Base-by-base conservation (phyloP, 768 basidiomycete species). In the Hericium coralloides region DNA sequence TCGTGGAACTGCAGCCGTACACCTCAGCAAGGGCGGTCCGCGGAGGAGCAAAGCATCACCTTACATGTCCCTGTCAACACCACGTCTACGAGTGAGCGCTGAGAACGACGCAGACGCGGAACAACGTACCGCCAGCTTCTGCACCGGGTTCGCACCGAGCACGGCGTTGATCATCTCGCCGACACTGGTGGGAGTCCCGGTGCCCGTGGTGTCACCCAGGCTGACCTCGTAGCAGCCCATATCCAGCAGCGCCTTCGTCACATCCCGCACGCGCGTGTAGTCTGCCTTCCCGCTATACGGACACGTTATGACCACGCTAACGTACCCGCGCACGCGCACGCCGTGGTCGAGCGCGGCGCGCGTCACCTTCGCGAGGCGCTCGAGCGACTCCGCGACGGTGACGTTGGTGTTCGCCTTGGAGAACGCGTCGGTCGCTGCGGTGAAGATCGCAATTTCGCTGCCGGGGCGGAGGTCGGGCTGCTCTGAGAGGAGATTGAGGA, bases 221-320 rank as follows among this genome's bases (percentile, higher is more conserved):
- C 89, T 89, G 52, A 95, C 82, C 69, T 98, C 90, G 68, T 95
- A 95, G 67, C 92, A 95, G 0, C 95, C 95, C 89, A 97, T 94
- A 58, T 91, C 84, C 4, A 83, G 58, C 38, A 98, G 68, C 60
- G 80, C 83, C 60, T 79, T 79, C 0, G 90, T 74, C 22, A 95
- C 81, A 39, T 86, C 81, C 52, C 82, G 76, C 8, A 93, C 92
- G 17, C 70, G 70, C 49, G 70, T 69, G 15, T 81, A 81, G 60
- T 85, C 84, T 20, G 89, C 85, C 18, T 73, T 72, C 2, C 95
- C 95, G n/a, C 87, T 80, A 68, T 87, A 97, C 4, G 95, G 95
- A 63, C 93, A 95, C 12, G 80, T 77, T 55, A 92, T 82, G 39
- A 85, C 84, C 5, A 89, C 87, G 60, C 89, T 92, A 53, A 94